Base-by-base conservation (phyloP, 2,329 filamentous ascomycete species). In the Rhexocercosporidium sp. region DNA sequence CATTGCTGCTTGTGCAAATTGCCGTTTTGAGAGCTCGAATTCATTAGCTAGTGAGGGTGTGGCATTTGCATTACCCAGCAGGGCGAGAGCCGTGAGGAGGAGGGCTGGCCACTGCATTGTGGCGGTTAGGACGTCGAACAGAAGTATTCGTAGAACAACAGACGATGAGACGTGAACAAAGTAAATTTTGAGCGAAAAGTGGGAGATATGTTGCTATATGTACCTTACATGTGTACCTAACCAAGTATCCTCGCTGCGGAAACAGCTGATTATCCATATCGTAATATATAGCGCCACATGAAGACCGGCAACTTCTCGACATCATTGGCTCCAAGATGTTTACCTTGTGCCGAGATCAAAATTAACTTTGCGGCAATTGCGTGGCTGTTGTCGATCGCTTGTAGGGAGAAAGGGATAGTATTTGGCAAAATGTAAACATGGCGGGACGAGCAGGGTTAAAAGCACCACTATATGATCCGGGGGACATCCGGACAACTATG, bases 1-100 rank as follows among this genome's bases (percentile, higher is more conserved):
- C 18, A 51, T 62, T 11, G 66, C 66, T 37, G 76, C 31, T 59
- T 53, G 49, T 14, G 49, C 14, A 16, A 53, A 53, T 53, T 53
- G 49, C 11, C 49, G 49, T n/a, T 53, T 53, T 25, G 49, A 53
- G 49, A 53, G 49, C 49, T 53, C 49, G 49, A 53, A 53, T 6
- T 53, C 49, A 8, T 53, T 53, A 3, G 49, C 14, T 3, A 14
- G 25, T 3, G 49, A 16, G 14, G 49, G 49, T 1, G 25, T 53
- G 25, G 25, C 18, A 16, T 18, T 7, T 12, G 29, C 49, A 53
- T 53, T 3, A 3, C 16, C 14, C 3, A 53, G 14, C 25, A 53
- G 49, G 49, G 27, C 14, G 49, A 53, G 49, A 7, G 49, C 25
- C 16, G 14, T 18, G 25, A 53, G 49, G 14, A 53, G 25, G 22